These are phyloP conservation scores for Neodidymelliopsis sp. DNA, from an alignment of 2,329 filamentous ascomycete genomes.

Conservation along the genomic window DNA sequence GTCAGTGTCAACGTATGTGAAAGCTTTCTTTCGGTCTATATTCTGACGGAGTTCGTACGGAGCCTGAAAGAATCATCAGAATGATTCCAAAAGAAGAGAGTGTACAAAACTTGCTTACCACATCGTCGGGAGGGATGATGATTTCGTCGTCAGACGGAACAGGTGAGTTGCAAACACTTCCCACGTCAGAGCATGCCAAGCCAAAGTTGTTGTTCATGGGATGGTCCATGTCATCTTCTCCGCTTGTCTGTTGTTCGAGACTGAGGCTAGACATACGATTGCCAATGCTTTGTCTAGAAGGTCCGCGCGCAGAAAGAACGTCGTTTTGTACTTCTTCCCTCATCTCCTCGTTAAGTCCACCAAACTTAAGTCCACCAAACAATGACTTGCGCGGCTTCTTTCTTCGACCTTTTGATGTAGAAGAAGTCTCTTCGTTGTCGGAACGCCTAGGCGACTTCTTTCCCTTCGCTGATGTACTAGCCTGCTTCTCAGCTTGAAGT, in stretches of 20 bases:
- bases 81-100: rapidly evolving
- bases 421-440: background rate
- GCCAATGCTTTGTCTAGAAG: constrained; percentile 5
- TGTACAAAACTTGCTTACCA: constrained; percentile 13
- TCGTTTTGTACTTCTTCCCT: background rate
- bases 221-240: background rate
- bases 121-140: constrained; percentile 21
- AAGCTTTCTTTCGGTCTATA: constrained; percentile 26
- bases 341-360: background rate
- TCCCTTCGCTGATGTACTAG: background rate
- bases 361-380: constrained; percentile 25
- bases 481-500: constrained; percentile 4
- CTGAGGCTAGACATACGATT: constrained; percentile 23
- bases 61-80: constrained; percentile 10
- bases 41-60: constrained; percentile 35
- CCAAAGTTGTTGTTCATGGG: constrained; percentile 13
- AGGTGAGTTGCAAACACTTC: constrained; percentile 16
- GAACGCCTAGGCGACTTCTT: constrained; percentile 23
- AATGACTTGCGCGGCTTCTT: constrained; percentile 29
- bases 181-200: constrained; percentile 14
- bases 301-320: background rate
- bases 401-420: constrained; percentile 2
- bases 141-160: constrained; percentile 18
- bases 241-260: constrained; percentile 12
- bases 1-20: constrained; percentile 48